Evolutionary conservation across 805 yeast genomes (phyloP), one percentile per base, ranked within the genome.

Genomic region (Lipomyces japonicus): DNA sequence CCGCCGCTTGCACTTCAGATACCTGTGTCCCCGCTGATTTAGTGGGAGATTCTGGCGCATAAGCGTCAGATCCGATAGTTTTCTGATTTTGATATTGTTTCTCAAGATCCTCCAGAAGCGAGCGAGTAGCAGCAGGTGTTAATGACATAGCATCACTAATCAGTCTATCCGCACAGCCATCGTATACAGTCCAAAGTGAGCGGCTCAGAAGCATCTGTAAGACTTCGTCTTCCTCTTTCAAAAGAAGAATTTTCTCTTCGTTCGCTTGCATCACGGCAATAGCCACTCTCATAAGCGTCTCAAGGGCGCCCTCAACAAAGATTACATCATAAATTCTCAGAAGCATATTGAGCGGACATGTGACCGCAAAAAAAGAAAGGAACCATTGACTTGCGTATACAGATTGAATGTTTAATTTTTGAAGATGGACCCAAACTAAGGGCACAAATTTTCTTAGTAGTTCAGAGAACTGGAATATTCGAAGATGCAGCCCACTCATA

Each of bases 351-450:
- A 68, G 73, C 1, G 86, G 86, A n/a, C 81, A 72, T 37, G 82
- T 81, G 28, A 78, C 77, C 1, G 82, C 78, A 55, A 73, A 75
- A 53, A 80, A 75, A 0, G 83, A 76, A 42, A 81, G 63, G 72
- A 83, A 80, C 86, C 86, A 81, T 61, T 81, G 85, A 43, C 75
- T 75, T n/a, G 80, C 70, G 52, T 65, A 63, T 73, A 79, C 41
- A 68, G 75, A 51, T 69, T 74, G 58, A 68, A 67, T 59, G 70
- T 82, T 58, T 68, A 73, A 47, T 63, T 61, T 50, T 22, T 60
- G 53, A 47, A 81, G 71, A 60, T 81, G 84, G 2, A 52, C 40
- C 44, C 63, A 66, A 36, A 80, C 66, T 23, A 69, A 71, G 2
- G 71, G 68, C 40, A 78, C 72, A 31, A 70, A 63, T 16, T 61